These are phyloP conservation scores for Salix dunnii DNA, from an alignment of 345 rosid genomes.

Conservation along the genomic window DNA sequence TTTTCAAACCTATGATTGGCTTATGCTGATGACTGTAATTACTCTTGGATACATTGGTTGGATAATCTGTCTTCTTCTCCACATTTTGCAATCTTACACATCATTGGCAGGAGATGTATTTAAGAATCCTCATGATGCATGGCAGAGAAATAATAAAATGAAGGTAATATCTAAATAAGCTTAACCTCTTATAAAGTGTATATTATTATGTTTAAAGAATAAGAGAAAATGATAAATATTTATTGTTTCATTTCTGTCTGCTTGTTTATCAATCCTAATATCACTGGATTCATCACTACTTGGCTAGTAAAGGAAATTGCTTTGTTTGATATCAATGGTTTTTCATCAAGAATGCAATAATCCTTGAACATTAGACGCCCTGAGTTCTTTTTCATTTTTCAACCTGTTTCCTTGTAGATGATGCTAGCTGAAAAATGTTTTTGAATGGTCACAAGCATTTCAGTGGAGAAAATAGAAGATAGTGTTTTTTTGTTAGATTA, in stretches of 20 bases:
- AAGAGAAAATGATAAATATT: neutral
- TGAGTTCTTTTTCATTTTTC: neutral
- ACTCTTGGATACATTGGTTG: conserved; percentile 90
- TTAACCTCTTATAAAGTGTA: conserved; percentile 23
- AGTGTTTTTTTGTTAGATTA: neutral
- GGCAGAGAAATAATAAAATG: conserved; percentile 44
- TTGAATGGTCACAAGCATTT: neutral
- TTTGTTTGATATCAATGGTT: neutral
- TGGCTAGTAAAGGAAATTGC: neutral
- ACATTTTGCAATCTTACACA: conserved; percentile 81
- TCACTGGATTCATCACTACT: neutral
- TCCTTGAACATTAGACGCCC: neutral
- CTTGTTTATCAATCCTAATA: neutral
- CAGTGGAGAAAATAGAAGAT: neutral
- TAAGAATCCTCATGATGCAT: conserved; percentile 44
- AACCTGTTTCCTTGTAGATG: neutral
- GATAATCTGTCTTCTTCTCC: conserved; percentile 82
- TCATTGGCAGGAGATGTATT: conserved; percentile 49
- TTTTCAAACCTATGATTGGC: conserved; percentile 95
- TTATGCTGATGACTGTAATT: conserved; percentile 82
- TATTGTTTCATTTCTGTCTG: neutral
- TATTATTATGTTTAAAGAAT: neutral
- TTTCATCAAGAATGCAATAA: neutral
- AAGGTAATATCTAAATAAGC: conserved; percentile 67
- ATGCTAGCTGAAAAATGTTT: neutral